Evolutionary conservation across 2,329 filamentous ascomycete genomes (phyloP).

Genomic region (Incumbomyces lentus): DNA sequence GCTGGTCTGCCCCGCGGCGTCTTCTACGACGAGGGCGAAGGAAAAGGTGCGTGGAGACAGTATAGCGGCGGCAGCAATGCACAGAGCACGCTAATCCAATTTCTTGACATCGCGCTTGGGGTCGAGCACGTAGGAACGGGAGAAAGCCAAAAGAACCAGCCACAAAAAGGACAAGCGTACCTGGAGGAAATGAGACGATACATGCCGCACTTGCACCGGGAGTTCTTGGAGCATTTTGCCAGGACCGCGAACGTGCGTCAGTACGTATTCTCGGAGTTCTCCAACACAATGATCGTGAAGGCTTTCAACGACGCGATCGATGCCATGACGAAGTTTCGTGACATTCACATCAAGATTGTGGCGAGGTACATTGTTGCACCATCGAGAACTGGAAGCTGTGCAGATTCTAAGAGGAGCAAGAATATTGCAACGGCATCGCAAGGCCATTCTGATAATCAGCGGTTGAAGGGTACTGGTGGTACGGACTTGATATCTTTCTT

Average conservation of each 20-base stretch:
- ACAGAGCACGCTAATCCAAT: constrained; percentile 45
- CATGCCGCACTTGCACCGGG: constrained; percentile 43
- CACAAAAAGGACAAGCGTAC: constrained; percentile 15
- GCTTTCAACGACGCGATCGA: constrained; percentile 39
- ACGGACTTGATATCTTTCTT: constrained; percentile 45
- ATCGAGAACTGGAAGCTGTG: constrained; percentile 19
- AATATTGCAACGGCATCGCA: constrained; percentile 39
- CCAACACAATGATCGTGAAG: constrained; percentile 27
- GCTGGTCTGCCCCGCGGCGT: constrained; percentile 42
- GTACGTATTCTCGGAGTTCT: constrained; percentile 30
- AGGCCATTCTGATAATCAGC: constrained; percentile 7
- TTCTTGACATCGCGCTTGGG: constrained; percentile 43
- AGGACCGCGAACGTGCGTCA: constrained; percentile 36
- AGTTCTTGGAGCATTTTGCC: constrained; percentile 40
- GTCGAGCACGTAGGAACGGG: constrained; percentile 37
- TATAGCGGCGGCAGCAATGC: constrained; percentile 47
- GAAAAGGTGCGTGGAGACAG: constrained; percentile 39
- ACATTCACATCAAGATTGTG: constrained; percentile 44
- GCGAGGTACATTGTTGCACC: constrained; percentile 44
- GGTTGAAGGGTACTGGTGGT: constrained; percentile 41
- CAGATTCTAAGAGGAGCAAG: constrained; percentile 15
- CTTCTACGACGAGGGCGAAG: constrained; percentile 42
- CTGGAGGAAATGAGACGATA: constrained; percentile 43
- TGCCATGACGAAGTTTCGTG: constrained; percentile 37
- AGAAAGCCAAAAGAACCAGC: neutral